These are phyloP conservation scores for Eimeria falciformis DNA, from an alignment of 169 alveolate genomes.

Conservation along the genomic window DNA sequence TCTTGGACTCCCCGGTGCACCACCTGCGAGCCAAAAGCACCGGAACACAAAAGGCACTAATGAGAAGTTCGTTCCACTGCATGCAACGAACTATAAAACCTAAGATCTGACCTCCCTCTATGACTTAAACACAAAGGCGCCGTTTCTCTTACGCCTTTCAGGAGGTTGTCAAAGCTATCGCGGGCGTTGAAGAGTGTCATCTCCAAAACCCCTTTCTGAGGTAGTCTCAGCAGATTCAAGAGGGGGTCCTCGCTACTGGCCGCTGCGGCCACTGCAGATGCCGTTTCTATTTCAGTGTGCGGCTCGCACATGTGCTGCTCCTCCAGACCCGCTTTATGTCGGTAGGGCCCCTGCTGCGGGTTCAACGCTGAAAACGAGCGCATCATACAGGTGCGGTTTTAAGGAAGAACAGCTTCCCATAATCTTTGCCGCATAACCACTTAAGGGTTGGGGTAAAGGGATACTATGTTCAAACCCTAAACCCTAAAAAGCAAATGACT, in stretches of 20 bases:
- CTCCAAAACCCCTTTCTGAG: conserved; percentile 68
- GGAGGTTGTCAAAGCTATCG: conserved; percentile 67
- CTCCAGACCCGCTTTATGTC: conserved; percentile 82
- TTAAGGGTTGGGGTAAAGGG: too few relatives aligned
- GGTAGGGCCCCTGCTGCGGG: conserved; percentile 78
- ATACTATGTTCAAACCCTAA: not conserved
- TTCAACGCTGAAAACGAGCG: conserved; percentile 48
- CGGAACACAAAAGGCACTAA: not conserved
- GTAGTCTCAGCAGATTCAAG: conserved; percentile 59
- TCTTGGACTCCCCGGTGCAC: conserved; percentile 73
- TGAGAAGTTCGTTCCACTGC: not conserved
- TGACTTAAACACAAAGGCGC: too few relatives aligned
- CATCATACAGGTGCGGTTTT: not conserved
- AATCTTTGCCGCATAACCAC: not conserved
- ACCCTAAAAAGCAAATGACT: not conserved
- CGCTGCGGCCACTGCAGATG: conserved; percentile 70
- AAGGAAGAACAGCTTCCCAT: not conserved
- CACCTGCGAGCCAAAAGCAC: not conserved
- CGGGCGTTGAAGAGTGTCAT: conserved; percentile 74
- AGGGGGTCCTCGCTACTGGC: conserved; percentile 67
- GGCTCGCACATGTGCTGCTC: conserved; percentile 85
- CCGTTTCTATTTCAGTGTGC: conserved; percentile 64
- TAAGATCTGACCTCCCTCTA: too few relatives aligned
- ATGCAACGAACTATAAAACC: too few relatives aligned
- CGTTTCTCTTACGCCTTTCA: conserved; percentile 42